Percentiles rank a stretch among this genome's conserved stretches.
Conservation (phyloP, 208 protist species). For the Herpetomonas tarakana region DNA sequence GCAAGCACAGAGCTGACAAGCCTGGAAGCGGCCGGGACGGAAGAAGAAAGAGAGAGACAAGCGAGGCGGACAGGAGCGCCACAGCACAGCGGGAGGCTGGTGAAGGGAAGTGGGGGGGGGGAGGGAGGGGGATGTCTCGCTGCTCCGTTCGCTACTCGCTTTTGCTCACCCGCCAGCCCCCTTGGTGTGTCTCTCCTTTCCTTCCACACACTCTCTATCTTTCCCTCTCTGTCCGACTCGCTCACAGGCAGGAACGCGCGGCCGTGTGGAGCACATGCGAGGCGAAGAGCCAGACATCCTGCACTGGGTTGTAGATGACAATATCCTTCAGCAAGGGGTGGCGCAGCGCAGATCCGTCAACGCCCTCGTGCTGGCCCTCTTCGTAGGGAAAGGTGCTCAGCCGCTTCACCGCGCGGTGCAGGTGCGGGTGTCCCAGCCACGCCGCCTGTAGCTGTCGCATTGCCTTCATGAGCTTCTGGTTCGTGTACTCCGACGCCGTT, state of each 20-base stretch:
- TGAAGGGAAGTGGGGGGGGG: too few relatives aligned
- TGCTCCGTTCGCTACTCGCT: too few relatives aligned
- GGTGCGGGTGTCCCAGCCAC: slow-evolving; percentile 39
- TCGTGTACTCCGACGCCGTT: slow-evolving; percentile 61
- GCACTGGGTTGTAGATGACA: slow-evolving; percentile 80
- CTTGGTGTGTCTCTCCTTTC: too few relatives aligned
- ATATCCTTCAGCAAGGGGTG: slow-evolving; percentile 57
- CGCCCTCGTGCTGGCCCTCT: slow-evolving; percentile 60
- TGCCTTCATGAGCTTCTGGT: slow-evolving; percentile 74
- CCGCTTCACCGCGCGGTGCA: slow-evolving; percentile 48
- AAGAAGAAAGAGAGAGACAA: too few relatives aligned
- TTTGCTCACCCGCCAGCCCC: too few relatives aligned
- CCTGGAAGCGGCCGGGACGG: too few relatives aligned
- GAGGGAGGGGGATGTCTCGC: too few relatives aligned
- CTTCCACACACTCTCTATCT: too few relatives aligned
- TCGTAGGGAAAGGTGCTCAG: slow-evolving; percentile 68
- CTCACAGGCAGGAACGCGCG: slow-evolving; percentile 57
- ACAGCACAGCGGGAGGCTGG: too few relatives aligned
- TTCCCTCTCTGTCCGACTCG: background rate
- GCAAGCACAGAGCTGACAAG: too few relatives aligned
- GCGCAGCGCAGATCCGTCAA: slow-evolving; percentile 56
- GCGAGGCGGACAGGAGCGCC: too few relatives aligned
- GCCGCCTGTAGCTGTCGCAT: slow-evolving; percentile 76
- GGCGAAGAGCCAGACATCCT: slow-evolving; percentile 77
- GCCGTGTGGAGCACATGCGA: slow-evolving; percentile 79